Conservation (phyloP, 1,139 yeast genomes). For the Debaryomyces nepalensis region DNA sequence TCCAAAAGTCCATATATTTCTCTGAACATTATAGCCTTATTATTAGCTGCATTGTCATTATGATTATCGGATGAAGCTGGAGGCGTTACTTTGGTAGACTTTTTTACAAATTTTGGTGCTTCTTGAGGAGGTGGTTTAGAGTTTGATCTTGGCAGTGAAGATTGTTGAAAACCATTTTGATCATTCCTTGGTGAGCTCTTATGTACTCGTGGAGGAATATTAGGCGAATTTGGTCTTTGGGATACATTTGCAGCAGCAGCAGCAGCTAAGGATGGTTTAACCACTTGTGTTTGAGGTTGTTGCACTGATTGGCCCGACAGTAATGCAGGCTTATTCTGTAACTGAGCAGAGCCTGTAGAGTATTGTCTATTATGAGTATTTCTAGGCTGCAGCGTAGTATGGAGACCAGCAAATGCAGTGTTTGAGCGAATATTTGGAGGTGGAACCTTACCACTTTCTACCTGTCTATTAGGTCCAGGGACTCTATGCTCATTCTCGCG, state of each 20-base stretch:
- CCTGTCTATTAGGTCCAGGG: conserved; percentile 2
- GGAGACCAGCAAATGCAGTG: conserved; percentile 18
- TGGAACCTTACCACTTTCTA: conserved; percentile 8
- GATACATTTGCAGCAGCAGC: conserved; percentile 3
- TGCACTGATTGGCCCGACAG: background rate
- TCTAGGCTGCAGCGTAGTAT: background rate
- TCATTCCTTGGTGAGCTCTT: background rate
- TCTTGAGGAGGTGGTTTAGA: conserved; percentile 8
- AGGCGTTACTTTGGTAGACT: background rate
- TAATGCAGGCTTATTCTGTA: background rate
- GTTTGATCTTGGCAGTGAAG: conserved; percentile 2
- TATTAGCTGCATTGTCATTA: background rate
- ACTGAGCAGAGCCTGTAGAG: conserved; percentile 7
- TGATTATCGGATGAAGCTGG: background rate
- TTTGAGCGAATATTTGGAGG: conserved; percentile 17
- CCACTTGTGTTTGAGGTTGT: background rate
- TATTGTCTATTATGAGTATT: conserved; percentile 7
- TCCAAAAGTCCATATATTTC: conserved; percentile 41
- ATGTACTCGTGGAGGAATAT: conserved; percentile 1
- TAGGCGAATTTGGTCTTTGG: background rate
- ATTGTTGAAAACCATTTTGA: background rate
- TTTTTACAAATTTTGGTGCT: background rate
- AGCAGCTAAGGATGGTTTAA: background rate
- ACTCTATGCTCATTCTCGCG: conserved; percentile 12
- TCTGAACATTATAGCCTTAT: conserved; percentile 29